phyloP scores from a whole-genome alignment of 2,329 filamentous ascomycete genomes.

The Microdochium trichocladiopsis region DNA sequence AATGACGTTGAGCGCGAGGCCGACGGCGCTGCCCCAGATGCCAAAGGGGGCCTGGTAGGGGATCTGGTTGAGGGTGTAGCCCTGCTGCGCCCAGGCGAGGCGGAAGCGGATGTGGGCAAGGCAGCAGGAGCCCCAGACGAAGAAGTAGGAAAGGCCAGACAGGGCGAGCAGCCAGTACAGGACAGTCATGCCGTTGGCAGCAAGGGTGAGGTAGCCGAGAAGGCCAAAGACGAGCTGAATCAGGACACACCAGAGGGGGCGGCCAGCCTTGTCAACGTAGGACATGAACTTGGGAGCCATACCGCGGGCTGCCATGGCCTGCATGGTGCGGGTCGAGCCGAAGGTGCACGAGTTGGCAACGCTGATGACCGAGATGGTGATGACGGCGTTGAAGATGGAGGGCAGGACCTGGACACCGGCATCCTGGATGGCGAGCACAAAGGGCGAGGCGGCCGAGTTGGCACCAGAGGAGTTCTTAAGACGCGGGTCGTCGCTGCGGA shows the following conservation, averaged over 20 bases:
- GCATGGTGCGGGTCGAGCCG: conserved; percentile 42
- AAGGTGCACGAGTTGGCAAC: conserved; percentile 45
- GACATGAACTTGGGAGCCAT: conserved; percentile 49
- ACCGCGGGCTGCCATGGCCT: conserved; percentile 38
- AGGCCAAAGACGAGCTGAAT: conserved; percentile 50
- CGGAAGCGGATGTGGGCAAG: conserved; percentile 61
- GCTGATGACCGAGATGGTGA: conserved; percentile 41
- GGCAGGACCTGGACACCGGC: conserved; percentile 42
- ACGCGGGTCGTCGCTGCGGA: conserved; percentile 32
- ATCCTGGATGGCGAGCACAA: conserved; percentile 42
- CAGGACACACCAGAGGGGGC: conserved; percentile 47
- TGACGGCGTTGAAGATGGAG: conserved; percentile 47
- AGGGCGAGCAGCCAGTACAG: conserved; percentile 65
- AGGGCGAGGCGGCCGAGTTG: conserved; percentile 39
- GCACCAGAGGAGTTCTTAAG: conserved; percentile 29
- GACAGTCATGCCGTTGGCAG: conserved; percentile 31
- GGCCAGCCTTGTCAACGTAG: conserved; percentile 55
- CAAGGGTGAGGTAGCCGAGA: conserved; percentile 49
- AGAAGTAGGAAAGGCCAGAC: conserved; percentile 65
- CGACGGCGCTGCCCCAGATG: conserved; percentile 61
- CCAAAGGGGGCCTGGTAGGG: conserved; percentile 44
- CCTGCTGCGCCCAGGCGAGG: conserved; percentile 51
- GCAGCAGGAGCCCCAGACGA: conserved; percentile 68
- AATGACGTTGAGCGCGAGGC: conserved; percentile 57
- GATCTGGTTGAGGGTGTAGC: conserved; percentile 40